These are phyloP conservation scores for Aspergillus texensis DNA, from an alignment of 2,329 filamentous ascomycete genomes.

Conservation along the genomic window DNA sequence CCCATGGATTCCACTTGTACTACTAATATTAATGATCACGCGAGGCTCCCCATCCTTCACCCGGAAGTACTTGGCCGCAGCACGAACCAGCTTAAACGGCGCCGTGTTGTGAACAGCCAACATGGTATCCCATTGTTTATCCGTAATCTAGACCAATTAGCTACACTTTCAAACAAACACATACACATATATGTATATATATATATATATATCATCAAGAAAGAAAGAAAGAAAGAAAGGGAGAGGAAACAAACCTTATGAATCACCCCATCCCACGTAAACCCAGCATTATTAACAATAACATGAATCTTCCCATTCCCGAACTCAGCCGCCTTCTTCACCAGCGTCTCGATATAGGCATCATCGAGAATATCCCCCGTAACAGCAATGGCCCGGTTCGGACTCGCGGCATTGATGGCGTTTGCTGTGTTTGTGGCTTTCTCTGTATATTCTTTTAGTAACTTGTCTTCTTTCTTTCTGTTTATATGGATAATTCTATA, in stretches of 20 bases:
- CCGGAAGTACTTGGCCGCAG: conserved; percentile 82
- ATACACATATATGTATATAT: neutral
- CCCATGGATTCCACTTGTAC: conserved; percentile 78
- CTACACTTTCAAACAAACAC: neutral
- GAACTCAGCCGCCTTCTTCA: conserved; percentile 75
- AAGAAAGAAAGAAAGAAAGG: neutral
- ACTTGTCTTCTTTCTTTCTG: conserved; percentile 58
- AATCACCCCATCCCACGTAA: conserved; percentile 90
- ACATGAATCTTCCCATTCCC: conserved; percentile 87
- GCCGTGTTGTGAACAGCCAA: conserved; percentile 80
- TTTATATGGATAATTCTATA: neutral
- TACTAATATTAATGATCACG: conserved; percentile 81
- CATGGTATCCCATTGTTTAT: conserved; percentile 91
- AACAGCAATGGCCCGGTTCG: conserved; percentile 70
- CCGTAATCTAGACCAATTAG: conserved; percentile 62
- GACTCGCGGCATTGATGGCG: conserved; percentile 66
- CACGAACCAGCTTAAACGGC: conserved; percentile 80
- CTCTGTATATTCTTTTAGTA: conserved; percentile 45
- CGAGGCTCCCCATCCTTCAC: conserved; percentile 80
- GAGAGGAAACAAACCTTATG: conserved; percentile 63
- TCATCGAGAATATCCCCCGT: conserved; percentile 75
- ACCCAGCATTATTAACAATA: conserved; percentile 89
- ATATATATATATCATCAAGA: neutral
- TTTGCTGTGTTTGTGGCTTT: conserved; percentile 71
- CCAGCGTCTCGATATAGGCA: conserved; percentile 70